Evolutionary conservation across 768 basidiomycete genomes (phyloP), one percentile per base, ranked within the genome.

Genomic region (Psilocybe cubensis): DNA sequence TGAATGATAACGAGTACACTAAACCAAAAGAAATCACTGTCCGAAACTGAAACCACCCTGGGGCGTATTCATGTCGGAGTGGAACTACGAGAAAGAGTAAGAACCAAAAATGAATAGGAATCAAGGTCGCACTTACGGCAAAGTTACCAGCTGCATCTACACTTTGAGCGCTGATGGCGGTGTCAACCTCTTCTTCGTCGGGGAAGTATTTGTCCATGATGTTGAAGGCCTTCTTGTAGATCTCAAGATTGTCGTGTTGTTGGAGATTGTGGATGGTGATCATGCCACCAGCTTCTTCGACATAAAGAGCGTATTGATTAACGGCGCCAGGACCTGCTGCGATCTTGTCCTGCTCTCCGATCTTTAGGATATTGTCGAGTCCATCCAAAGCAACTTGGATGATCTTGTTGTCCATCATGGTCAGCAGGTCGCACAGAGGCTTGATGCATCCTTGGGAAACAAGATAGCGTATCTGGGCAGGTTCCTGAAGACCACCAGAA

Each of bases 401-500:
- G 65, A 98, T 97, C 81, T 99, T 99, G 85, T 98, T 98, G 77
- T 99, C 97, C 94, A 98, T 96, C 84, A 95, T 96, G 24, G 87
- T 89, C 57, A 99, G 82, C 50, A 99, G 79, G 68, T 99, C 97
- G 71, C 97, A 99, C 25, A 99, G 81, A 14, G 97, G 97, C 76
- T 98, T 98, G 78, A 99, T 98, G 79, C 95, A 97, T 28, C 97
- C 97, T 73, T 98, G 97, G 21, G 87, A 83, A 54, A 99, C 97
- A 57, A 99, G 91, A 77, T 98, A 99, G 52, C 97, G 91, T 67
- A 99, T 99, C 72, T 98, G 96, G 25, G 89, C 78, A 27, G 97
- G 97, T 70, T 99, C 96, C 68, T 96, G 94, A 23, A 98, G 83
- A 58, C 94, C 97, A 61, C 97, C 97, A 35, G 96, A 97, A 21